These are phyloP conservation scores for Volvariella surrecta DNA, from an alignment of 1,284 basidiomycete genomes.

Conservation along the genomic window DNA sequence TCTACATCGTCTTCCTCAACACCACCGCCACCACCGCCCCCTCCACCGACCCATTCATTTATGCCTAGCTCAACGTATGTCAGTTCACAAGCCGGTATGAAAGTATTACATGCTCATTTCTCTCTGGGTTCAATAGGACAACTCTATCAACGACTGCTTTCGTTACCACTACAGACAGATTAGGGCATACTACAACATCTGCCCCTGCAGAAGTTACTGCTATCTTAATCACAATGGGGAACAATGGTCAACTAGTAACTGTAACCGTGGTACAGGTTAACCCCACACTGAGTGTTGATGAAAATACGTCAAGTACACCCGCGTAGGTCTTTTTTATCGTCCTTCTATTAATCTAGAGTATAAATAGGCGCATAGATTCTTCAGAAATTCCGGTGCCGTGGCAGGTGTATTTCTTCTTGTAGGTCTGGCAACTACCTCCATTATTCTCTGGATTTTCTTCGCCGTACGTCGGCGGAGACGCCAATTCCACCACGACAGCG, in stretches of 20 bases:
- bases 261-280: slow-evolving; percentile 55
- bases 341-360: background rate
- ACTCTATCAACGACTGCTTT: slow-evolving; percentile 46
- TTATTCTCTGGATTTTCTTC: slow-evolving; percentile 63
- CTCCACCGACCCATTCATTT: slow-evolving; percentile 13
- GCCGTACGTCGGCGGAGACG: slow-evolving; percentile 56
- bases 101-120: background rate
- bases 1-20: slow-evolving; percentile 12
- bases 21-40: slow-evolving; percentile 10
- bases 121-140: slow-evolving; percentile 25
- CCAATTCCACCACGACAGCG: slow-evolving; percentile 50
- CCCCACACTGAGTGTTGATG: slow-evolving; percentile 50
- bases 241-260: slow-evolving; percentile 41
- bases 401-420: slow-evolving; percentile 72
- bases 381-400: slow-evolving; percentile 66
- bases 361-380: slow-evolving; percentile 42
- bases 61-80: slow-evolving; percentile 7
- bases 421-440: slow-evolving; percentile 61
- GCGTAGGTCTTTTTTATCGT: background rate
- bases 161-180: slow-evolving; percentile 48
- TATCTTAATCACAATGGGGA: slow-evolving; percentile 42
- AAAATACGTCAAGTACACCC: slow-evolving; percentile 16
- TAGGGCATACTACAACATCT: slow-evolving; percentile 40
- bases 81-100: background rate
- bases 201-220: slow-evolving; percentile 50